Base-by-base conservation (phyloP, 768 basidiomycete genomes). In the Leucocoprinus sp. region DNA sequence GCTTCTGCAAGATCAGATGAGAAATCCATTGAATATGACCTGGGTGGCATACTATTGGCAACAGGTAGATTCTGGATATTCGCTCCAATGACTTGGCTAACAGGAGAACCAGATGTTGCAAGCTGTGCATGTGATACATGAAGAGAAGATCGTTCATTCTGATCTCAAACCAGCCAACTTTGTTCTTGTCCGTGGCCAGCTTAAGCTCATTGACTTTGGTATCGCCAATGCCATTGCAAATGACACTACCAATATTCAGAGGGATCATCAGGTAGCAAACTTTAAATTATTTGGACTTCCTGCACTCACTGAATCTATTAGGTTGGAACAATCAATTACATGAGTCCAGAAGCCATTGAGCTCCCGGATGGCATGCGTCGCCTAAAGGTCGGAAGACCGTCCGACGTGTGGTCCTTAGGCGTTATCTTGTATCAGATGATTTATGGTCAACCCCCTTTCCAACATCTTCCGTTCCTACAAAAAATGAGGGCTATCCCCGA, bases 361-460 rank as follows among this genome's bases (percentile, higher is more conserved):
- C 67, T 87, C 17, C 82, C 82, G 3, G 89, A 87, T 46, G 90
- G 84, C 34, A 87, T 82, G 81, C 77, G 86, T 9, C 76, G 90
- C 19, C 77, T 95, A 48, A 96, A 95, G 70, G 92, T 98, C 42
- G 96, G 95, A 3, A 84, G 93, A 18, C 82, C 93, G 0, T 92
- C 88, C 43, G 95, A 99, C 60, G 90, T 99, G 33, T 99, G 95
- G 95, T 96, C 93, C 2, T 70, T 99, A 2, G 95, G 95, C 1
- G 95, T 92, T 63, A 99, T 99, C 57, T 72, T 98, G 24, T 97
- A 99, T 65, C 95, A 99, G 59, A 97, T 99, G 92, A 77, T 97
- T 8, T 98, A 98, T 57, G 92, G 95, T 14, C 78, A 80, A 15
- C 86, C 92, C 0, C 95, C 95, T 2, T 99, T 98, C 71, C 80